Percentiles rank a stretch among this genome's conserved stretches.
Evolutionary conservation across 2,329 filamentous ascomycete species (phyloP).

Genomic region (Davidsoniella neocaledoniae): DNA sequence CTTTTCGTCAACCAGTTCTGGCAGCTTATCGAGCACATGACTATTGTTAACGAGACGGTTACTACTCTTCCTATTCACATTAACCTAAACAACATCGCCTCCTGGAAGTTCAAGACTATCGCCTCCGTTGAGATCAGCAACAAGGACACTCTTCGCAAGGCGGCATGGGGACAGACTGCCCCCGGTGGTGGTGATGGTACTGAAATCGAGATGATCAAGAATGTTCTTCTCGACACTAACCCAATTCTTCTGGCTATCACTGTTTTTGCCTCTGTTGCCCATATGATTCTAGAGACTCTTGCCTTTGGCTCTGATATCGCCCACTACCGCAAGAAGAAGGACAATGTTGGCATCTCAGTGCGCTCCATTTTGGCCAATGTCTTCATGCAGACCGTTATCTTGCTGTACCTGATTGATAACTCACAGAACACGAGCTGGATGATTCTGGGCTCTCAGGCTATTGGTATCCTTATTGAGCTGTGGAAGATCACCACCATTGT

Average conservation of each 20-base stretch:
- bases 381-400: conserved; percentile 92
- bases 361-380: conserved; percentile 93
- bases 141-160: conserved; percentile 65
- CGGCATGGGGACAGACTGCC: conserved; percentile 53
- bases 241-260: conserved; percentile 78
- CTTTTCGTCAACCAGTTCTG: conserved; percentile 93
- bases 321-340: conserved; percentile 99
- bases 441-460: conserved; percentile 85
- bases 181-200: conserved; percentile 73
- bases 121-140: conserved; percentile 74
- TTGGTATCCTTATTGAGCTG: conserved; percentile 51
- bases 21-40: conserved; percentile 89
- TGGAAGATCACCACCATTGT: conserved; percentile 98
- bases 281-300: conserved; percentile 89
- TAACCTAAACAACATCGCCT: conserved; percentile 60
- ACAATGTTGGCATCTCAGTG: conserved; percentile 90
- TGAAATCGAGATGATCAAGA: conserved; percentile 95
- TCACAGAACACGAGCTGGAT: conserved; percentile 98
- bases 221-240: conserved; percentile 86
- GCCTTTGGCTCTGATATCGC: conserved; percentile 96
- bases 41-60: conserved; percentile 75
- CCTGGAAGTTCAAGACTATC: conserved; percentile 83
- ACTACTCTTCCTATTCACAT: conserved; percentile 67
- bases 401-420: conserved; percentile 94
- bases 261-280: conserved; percentile 65